These are phyloP conservation scores for Lipomyces sp. DNA, from an alignment of 805 yeast species.

Conservation along the genomic window DNA sequence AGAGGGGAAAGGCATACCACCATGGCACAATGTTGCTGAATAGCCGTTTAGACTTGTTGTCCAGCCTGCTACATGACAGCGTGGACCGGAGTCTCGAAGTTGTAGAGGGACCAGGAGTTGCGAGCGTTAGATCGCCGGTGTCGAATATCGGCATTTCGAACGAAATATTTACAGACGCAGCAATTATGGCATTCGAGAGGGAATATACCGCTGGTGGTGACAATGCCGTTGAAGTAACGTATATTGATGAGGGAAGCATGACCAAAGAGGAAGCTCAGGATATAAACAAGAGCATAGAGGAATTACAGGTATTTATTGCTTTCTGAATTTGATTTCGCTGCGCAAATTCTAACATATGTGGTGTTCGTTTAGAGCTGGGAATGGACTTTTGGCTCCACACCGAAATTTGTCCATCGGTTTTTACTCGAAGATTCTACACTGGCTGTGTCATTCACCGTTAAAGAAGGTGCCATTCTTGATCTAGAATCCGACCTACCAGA, in stretches of 20 bases:
- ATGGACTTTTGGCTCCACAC: slow-evolving; percentile 80
- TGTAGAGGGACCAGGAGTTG: slow-evolving; percentile 60
- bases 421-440: slow-evolving; percentile 21
- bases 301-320: slow-evolving; percentile 23
- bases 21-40: slow-evolving; percentile 93
- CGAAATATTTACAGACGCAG: slow-evolving; percentile 54
- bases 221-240: neutral
- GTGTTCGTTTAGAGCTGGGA: slow-evolving; percentile 52
- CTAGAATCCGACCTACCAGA: slow-evolving; percentile 9
- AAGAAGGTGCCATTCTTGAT: slow-evolving; percentile 18
- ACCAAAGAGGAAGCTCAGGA: slow-evolving; percentile 9
- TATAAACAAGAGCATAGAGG: slow-evolving; percentile 13
- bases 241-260: slow-evolving; percentile 22
- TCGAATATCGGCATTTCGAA: slow-evolving; percentile 59
- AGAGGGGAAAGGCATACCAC: slow-evolving; percentile 82
- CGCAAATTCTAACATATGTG: neutral
- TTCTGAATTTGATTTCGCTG: neutral
- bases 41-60: slow-evolving; percentile 64
- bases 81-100: slow-evolving; percentile 49
- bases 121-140: slow-evolving; percentile 82
- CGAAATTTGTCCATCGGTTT: slow-evolving; percentile 65
- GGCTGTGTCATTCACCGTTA: slow-evolving; percentile 14
- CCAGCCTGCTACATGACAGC: slow-evolving; percentile 59
- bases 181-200: slow-evolving; percentile 50
- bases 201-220: slow-evolving; percentile 38